Evolutionary conservation across 1,139 yeast genomes (phyloP).

Genomic region (Wickerhamiella pararugosa): DNA sequence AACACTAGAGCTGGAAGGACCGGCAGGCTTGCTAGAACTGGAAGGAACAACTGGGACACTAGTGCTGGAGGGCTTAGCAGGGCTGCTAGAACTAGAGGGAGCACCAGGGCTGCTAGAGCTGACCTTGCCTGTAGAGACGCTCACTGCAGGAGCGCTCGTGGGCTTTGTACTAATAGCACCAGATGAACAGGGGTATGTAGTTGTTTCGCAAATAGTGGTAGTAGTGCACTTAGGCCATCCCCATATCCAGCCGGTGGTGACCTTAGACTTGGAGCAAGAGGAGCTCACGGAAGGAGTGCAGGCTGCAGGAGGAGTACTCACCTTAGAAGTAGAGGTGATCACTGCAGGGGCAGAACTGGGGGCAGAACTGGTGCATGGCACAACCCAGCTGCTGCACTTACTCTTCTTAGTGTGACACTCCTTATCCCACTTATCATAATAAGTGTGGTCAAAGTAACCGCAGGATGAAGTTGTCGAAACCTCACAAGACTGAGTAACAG

Average conservation of each 20-base stretch:
- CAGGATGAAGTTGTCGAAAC: not conserved
- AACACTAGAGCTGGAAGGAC: not conserved
- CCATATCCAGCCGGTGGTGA: not conserved
- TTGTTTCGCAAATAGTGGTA: not conserved
- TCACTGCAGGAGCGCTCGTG: not conserved
- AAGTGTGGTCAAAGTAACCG: not conserved
- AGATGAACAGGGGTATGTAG: too few species aligned
- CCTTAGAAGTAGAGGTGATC: not conserved
- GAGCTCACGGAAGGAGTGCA: not conserved
- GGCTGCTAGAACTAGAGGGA: not conserved
- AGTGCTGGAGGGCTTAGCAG: not conserved
- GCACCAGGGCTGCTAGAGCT: conserved; percentile 1
- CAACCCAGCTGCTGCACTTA: not conserved
- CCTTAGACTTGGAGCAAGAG: not conserved
- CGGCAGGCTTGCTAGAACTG: not conserved
- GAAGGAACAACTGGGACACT: not conserved
- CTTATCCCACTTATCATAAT: not conserved
- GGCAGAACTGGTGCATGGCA: not conserved
- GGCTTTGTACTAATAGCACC: not conserved
- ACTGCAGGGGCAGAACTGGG: not conserved
- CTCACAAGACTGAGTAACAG: not conserved
- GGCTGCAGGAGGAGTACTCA: not conserved
- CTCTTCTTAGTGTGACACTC: not conserved
- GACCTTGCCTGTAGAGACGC: not conserved
- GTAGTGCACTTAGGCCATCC: not conserved